A percentile compares a stretch with the other conserved stretches of the same genome.
These are phyloP conservation scores for Ascomycota sp. DNA, from an alignment of 2,329 filamentous ascomycete species.

Conservation along the genomic window DNA sequence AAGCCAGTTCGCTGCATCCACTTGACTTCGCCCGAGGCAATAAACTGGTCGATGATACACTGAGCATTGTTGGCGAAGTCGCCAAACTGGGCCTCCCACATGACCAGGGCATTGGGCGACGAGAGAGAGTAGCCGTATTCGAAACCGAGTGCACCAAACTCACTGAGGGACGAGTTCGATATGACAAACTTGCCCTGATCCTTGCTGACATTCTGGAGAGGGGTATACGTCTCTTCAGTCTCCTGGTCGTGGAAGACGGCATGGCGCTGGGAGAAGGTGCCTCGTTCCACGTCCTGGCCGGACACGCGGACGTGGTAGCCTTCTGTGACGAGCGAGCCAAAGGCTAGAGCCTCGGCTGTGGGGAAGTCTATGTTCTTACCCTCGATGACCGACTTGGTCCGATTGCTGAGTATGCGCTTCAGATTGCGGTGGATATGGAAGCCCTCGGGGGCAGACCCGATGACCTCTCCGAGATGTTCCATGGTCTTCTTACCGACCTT, in stretches of 20 bases:
- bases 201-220: slow-evolving; percentile 70
- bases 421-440: slow-evolving; percentile 89
- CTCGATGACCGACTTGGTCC: slow-evolving; percentile 80
- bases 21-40: slow-evolving; percentile 92
- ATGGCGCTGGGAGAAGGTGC: slow-evolving; percentile 96
- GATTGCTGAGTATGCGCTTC: slow-evolving; percentile 79
- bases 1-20: slow-evolving; percentile 97
- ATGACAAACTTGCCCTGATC: slow-evolving; percentile 94
- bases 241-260: slow-evolving; percentile 96
- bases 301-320: slow-evolving; percentile 95
- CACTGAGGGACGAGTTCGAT: slow-evolving; percentile 73
- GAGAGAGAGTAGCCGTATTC: slow-evolving; percentile 97
- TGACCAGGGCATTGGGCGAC: slow-evolving; percentile 88
- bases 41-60: slow-evolving; percentile 97
- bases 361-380: slow-evolving; percentile 95
- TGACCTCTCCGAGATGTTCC: slow-evolving; percentile 62
- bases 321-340: slow-evolving; percentile 76
- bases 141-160: slow-evolving; percentile 65
- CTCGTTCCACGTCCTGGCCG: slow-evolving; percentile 96
- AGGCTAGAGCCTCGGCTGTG: slow-evolving; percentile 87
- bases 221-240: slow-evolving; percentile 79
- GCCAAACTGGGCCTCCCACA: slow-evolving; percentile 99
- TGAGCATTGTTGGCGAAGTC: slow-evolving; percentile 99
- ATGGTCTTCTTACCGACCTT: slow-evolving; percentile 54
- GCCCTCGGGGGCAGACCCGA: slow-evolving; percentile 60